Percentiles rank a stretch among this genome's conserved stretches.
These are phyloP conservation scores for Anastatica hierochuntica DNA, from an alignment of 345 rosid genomes.

Conservation along the genomic window DNA sequence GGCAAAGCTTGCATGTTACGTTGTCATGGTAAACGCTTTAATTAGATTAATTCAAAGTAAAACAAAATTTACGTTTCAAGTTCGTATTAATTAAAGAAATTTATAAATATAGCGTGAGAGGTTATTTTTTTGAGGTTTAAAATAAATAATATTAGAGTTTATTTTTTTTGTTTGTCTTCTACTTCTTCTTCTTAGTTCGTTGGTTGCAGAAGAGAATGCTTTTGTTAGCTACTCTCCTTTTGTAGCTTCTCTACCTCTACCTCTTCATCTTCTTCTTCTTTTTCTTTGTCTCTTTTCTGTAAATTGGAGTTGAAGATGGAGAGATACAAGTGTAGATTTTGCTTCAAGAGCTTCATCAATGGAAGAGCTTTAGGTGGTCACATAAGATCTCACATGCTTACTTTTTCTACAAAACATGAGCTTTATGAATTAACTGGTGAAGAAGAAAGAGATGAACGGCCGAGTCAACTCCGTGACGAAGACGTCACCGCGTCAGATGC, in stretches of 20 bases:
- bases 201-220: slow-evolving; percentile 27
- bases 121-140: not conserved
- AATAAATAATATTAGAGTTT: not conserved
- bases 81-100: not conserved
- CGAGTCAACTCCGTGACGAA: slow-evolving; percentile 21
- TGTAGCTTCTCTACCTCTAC: slow-evolving; percentile 24
- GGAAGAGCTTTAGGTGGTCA: slow-evolving; percentile 84
- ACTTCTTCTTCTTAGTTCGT: slow-evolving; percentile 16
- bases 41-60: slow-evolving; percentile 21
- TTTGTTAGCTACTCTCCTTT: slow-evolving; percentile 35
- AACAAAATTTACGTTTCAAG: slow-evolving; percentile 12
- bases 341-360: slow-evolving; percentile 55
- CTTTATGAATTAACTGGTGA: slow-evolving; percentile 1
- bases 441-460: slow-evolving; percentile 16
- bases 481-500: slow-evolving; percentile 33
- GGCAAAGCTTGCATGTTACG: slow-evolving; percentile 73
- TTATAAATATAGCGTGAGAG: slow-evolving; percentile 16
- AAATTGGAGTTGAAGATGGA: slow-evolving; percentile 38
- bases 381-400: slow-evolving; percentile 74
- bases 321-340: slow-evolving; percentile 62
- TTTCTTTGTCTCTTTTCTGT: too few species aligned
- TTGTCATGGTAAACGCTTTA: slow-evolving; percentile 50
- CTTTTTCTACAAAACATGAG: too few species aligned
- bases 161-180: not conserved
- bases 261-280: too few species aligned